Conservation (phyloP, 148 eudicot species). For the Polygonum maritimum region DNA sequence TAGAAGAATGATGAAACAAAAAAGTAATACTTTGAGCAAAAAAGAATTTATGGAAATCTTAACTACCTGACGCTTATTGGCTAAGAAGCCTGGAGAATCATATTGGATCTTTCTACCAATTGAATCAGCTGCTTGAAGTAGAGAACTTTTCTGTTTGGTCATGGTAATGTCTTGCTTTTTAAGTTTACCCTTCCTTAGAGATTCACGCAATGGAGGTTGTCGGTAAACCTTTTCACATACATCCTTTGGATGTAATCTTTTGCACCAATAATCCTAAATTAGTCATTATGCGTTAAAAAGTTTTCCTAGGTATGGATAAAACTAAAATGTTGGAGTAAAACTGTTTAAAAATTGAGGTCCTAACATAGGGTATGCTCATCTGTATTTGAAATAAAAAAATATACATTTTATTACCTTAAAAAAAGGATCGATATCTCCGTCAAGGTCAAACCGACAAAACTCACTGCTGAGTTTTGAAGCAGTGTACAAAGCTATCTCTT, state of each 20-base stretch:
- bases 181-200: conserved; percentile 68
- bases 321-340: background rate
- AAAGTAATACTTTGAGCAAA: background rate
- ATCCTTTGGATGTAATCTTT: conserved; percentile 93
- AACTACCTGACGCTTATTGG: conserved; percentile 89
- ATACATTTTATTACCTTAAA: conserved; percentile 59
- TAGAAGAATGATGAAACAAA: background rate
- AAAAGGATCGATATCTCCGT: conserved; percentile 86
- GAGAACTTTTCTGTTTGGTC: conserved; percentile 75
- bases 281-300: conserved; percentile 11
- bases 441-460: conserved; percentile 89
- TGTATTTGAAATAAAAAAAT: background rate
- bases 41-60: background rate
- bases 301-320: background rate
- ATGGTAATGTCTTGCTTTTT: conserved; percentile 78
- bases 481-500: conserved; percentile 90
- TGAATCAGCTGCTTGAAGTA: conserved; percentile 74
- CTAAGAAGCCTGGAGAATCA: conserved; percentile 74
- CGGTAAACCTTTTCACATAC: conserved; percentile 95
- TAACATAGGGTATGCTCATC: background rate
- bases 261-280: conserved; percentile 96
- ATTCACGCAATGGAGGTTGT: conserved; percentile 88
- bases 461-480: conserved; percentile 83
- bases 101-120: conserved; percentile 86
- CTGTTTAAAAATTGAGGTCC: background rate